Percentiles rank a stretch among this genome's conserved stretches.
phyloP scores from a whole-genome alignment of 2,329 filamentous ascomycete species.

The Epichloe gansuensis region DNA sequence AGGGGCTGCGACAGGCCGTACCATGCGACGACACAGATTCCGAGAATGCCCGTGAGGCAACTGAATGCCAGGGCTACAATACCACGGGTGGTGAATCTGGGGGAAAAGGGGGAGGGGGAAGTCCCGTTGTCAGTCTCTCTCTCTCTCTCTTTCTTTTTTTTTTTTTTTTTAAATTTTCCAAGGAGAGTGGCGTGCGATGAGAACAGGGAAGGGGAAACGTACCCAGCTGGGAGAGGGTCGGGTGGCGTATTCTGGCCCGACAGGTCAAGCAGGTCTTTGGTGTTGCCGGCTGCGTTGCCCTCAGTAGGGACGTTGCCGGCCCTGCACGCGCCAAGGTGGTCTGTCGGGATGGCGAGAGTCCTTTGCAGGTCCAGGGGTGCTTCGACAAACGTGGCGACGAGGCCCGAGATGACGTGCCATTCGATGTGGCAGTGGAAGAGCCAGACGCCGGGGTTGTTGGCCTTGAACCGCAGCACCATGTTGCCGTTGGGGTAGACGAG shows the following conservation, averaged over 20 bases:
- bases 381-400: constrained; percentile 52
- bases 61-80: constrained; percentile 66
- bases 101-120: not conserved
- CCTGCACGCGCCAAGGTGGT: constrained; percentile 45
- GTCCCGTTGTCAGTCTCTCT: constrained; percentile 3
- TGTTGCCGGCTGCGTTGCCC: constrained; percentile 69
- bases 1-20: constrained; percentile 36
- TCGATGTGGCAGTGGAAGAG: constrained; percentile 73
- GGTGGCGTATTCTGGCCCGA: constrained; percentile 45
- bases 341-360: constrained; percentile 43
- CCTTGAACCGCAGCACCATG: constrained; percentile 53
- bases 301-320: constrained; percentile 33
- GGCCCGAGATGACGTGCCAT: constrained; percentile 59
- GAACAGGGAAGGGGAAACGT: constrained; percentile 10
- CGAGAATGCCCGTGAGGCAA: constrained; percentile 53
- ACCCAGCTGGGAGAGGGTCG: constrained; percentile 47
- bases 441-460: constrained; percentile 58
- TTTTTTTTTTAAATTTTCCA: not conserved
- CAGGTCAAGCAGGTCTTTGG: constrained; percentile 48
- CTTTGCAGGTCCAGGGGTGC: constrained; percentile 50
- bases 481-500: constrained; percentile 53
- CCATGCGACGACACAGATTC: constrained; percentile 52
- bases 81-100: constrained; percentile 52
- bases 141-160: too few species aligned
- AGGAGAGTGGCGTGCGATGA: not conserved